Conservation (phyloP, 352 stramenopile species). For the Phytophthora pistaciae region DNA sequence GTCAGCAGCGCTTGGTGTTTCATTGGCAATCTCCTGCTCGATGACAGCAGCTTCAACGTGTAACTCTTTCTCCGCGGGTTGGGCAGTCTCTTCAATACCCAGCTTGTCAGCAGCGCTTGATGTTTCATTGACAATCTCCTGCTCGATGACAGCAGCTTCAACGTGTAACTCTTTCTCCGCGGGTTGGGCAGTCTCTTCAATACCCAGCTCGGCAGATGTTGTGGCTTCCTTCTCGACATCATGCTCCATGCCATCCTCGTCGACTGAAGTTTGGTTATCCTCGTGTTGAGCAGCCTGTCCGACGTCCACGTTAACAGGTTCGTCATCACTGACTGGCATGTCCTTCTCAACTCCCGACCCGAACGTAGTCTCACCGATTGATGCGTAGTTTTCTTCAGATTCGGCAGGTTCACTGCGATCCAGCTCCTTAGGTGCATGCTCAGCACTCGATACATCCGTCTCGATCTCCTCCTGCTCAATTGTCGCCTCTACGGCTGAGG, state of each 20-base stretch:
- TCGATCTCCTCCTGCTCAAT: constrained; percentile 6
- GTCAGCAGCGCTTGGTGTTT: not conserved
- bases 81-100: not conserved
- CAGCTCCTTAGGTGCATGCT: not conserved
- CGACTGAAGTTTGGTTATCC: not conserved
- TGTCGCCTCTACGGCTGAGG: not conserved
- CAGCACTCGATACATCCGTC: not conserved
- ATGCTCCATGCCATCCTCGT: not conserved
- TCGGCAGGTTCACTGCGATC: not conserved
- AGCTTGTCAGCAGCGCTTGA: not conserved
- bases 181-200: not conserved
- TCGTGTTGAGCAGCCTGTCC: not conserved
- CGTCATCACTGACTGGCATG: not conserved
- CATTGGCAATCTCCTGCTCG: not conserved
- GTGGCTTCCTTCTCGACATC: not conserved
- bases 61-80: not conserved
- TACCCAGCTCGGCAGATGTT: not conserved
- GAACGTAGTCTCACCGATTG: not conserved
- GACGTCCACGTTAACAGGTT: not conserved
- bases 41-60: not conserved
- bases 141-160: not conserved
- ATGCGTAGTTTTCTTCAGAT: not conserved
- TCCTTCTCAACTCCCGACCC: not conserved
- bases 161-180: not conserved
- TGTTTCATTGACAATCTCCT: not conserved